A percentile compares a stretch with the other conserved stretches of the same genome.
Evolutionary conservation across 345 rosid genomes (phyloP).

Genomic region (Aquilaria sinensis): DNA sequence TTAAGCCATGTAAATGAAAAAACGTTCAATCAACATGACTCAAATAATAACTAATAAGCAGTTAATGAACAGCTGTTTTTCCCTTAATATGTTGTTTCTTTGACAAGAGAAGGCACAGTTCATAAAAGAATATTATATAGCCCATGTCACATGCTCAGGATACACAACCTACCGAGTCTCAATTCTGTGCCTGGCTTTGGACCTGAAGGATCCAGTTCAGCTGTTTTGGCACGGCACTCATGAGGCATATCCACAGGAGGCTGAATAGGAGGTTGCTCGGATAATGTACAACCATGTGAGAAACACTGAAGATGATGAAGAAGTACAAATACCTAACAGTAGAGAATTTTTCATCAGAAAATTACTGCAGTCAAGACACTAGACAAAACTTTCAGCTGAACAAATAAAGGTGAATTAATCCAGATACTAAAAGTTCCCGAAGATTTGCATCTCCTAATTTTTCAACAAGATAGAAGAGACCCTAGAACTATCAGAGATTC

Average conservation of each 20-base stretch:
- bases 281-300: constrained; percentile 64
- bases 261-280: constrained; percentile 67
- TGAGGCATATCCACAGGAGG: constrained; percentile 40
- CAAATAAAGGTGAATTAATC: too few species aligned
- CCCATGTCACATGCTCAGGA: neutral
- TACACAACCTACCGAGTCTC: constrained; percentile 53
- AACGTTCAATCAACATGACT: neutral
- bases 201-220: constrained; percentile 63
- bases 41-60: neutral
- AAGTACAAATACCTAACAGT: constrained; percentile 72
- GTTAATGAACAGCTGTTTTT: neutral
- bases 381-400: neutral
- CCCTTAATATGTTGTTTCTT: too few species aligned
- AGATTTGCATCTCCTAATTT: too few species aligned
- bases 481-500: too few species aligned
- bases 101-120: neutral
- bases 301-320: constrained; percentile 88
- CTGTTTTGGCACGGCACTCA: constrained; percentile 56
- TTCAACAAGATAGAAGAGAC: too few species aligned
- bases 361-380: constrained; percentile 7
- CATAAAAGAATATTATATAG: neutral
- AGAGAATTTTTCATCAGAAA: constrained; percentile 10
- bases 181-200: constrained; percentile 81
- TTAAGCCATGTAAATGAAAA: constrained; percentile 12
- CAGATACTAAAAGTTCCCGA: too few species aligned